Percentiles rank a stretch among this genome's conserved stretches.
Evolutionary conservation across 148 eudicot species (phyloP).

Genomic region (Selenicereus undatus): DNA sequence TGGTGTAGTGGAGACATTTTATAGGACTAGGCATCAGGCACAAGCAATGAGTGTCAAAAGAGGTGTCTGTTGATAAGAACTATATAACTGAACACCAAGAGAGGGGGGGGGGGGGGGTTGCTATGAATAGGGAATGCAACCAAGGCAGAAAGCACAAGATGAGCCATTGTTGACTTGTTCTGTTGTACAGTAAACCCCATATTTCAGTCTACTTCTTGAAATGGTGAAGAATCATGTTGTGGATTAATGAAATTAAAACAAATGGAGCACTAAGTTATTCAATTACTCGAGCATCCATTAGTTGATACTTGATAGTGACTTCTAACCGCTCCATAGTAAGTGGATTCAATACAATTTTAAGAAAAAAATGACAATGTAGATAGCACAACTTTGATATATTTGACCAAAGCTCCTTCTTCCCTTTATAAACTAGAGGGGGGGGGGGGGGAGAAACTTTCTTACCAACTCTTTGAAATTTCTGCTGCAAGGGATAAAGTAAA

Average conservation of each 20-base stretch:
- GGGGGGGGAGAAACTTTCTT: not conserved
- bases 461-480: not conserved
- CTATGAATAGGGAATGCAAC: not conserved
- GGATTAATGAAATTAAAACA: not conserved
- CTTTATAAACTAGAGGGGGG: not conserved
- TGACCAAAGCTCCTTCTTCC: not conserved
- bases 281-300: not conserved
- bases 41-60: not conserved
- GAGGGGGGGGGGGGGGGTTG: not conserved
- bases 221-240: not conserved
- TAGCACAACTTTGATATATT: not conserved
- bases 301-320: not conserved
- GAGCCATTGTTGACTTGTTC: not conserved
- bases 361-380: not conserved
- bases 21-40: not conserved
- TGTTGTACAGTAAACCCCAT: not conserved
- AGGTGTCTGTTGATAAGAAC: not conserved
- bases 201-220: not conserved
- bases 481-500: not conserved
- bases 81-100: not conserved
- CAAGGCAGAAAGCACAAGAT: not conserved
- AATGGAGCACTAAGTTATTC: not conserved
- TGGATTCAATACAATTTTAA: not conserved
- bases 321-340: not conserved
- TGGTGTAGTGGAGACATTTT: not conserved